Percentiles rank a stretch among this genome's conserved stretches.
These are phyloP conservation scores for Begonia fuchsioides DNA, from an alignment of 306 rosid species.

Conservation along the genomic window DNA sequence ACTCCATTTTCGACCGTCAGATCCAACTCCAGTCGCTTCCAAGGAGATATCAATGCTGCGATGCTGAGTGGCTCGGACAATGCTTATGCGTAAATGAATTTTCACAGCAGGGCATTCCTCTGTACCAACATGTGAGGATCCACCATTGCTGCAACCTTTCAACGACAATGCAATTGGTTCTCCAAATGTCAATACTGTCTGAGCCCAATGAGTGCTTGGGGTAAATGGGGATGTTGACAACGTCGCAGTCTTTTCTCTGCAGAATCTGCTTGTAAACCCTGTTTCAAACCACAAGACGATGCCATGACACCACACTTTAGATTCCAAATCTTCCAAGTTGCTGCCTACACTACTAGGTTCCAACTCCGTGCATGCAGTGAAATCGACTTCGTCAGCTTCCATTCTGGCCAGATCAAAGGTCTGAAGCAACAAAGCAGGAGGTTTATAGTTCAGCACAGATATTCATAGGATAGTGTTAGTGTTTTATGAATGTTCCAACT, in stretches of 20 bases:
- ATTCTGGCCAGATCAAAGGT: conserved; percentile 79
- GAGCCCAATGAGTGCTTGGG: conserved; percentile 73
- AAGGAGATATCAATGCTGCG: conserved; percentile 87
- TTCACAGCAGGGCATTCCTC: conserved; percentile 38
- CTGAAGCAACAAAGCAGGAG: conserved; percentile 12
- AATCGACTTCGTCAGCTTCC: conserved; percentile 67
- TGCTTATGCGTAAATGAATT: conserved; percentile 64
- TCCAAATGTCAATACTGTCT: conserved; percentile 65
- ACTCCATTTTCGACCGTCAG: conserved; percentile 34
- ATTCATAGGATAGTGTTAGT: no score
- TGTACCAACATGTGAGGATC: conserved; percentile 40
- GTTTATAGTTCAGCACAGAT: no score
- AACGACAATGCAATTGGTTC: conserved; percentile 62
- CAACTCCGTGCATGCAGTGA: conserved; percentile 60
- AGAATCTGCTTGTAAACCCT: conserved; percentile 78
- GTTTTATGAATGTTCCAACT: no score
- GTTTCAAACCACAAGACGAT: conserved; percentile 86
- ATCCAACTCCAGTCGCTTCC: conserved; percentile 46
- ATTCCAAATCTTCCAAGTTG: conserved; percentile 11
- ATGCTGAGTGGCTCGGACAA: conserved; percentile 67
- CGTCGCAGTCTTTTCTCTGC: conserved; percentile 50
- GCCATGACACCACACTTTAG: conserved; percentile 50
- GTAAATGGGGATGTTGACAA: conserved; percentile 74
- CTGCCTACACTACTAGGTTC: conserved; percentile 29
- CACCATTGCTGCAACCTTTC: conserved; percentile 9